Conservation (phyloP, 139 green algal species). For the Closterium sp. region DNA sequence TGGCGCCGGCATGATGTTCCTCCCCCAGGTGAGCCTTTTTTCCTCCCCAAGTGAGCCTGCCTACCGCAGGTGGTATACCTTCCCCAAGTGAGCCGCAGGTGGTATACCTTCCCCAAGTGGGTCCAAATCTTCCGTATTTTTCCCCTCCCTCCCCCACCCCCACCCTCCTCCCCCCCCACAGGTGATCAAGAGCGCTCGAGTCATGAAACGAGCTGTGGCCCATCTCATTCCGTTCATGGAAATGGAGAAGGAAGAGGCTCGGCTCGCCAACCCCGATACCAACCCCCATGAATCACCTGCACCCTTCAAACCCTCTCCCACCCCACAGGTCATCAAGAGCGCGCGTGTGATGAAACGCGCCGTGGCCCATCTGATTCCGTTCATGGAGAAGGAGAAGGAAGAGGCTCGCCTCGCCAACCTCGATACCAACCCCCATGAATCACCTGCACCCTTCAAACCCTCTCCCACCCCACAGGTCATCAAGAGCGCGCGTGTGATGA, state of each 20-base stretch:
- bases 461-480: slow-evolving; percentile 84
- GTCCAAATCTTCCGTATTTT: too few species aligned
- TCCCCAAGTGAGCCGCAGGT: too few species aligned
- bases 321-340: slow-evolving; percentile 94
- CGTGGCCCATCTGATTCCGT: slow-evolving; percentile 94
- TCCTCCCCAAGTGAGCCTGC: too few species aligned
- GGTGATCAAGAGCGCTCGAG: slow-evolving; percentile 98
- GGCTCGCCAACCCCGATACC: slow-evolving; percentile 32
- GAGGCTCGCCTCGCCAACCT: slow-evolving; percentile 40
- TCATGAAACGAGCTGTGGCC: slow-evolving; percentile 98
- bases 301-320: too few species aligned
- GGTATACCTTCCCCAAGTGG: too few species aligned
- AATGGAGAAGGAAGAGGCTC: slow-evolving; percentile 82
- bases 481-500: slow-evolving; percentile 99
- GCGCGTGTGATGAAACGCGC: slow-evolving; percentile 98
- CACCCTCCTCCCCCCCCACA: slow-evolving; percentile 42
- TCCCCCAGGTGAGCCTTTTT: too few species aligned
- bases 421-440: too few species aligned
- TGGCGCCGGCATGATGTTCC: slow-evolving; percentile 70
- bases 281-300: neutral
- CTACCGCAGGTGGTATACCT: too few species aligned
- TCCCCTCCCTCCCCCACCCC: too few species aligned
- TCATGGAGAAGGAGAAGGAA: slow-evolving; percentile 97
- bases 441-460: too few species aligned
- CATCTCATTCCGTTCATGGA: slow-evolving; percentile 98